Evolutionary conservation across 1,139 yeast species (phyloP), one percentile per base, ranked within the genome.

Genomic region (Hyphopichia burtonii): DNA sequence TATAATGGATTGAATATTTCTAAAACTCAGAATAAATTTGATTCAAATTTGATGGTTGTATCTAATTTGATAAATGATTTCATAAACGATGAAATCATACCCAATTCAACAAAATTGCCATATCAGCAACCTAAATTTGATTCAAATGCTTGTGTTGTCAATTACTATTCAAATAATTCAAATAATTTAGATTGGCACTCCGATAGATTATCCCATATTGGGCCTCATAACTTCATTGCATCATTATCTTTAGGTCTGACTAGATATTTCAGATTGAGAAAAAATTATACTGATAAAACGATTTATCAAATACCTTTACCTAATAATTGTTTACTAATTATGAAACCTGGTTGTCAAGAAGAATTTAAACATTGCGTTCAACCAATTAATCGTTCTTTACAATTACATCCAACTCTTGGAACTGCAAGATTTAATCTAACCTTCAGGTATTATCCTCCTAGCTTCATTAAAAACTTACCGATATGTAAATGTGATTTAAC

Each of bases 271-370:
- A 59, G 88, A 34, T 54, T 84, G 8, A 61, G 80, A 48, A 66
- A 70, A 51, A 61, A 58, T 40, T 70, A 66, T 39, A 14, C 9
- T 11, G 11, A 16, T 17, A 16, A 7, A 17, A 51, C 66, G 0
- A 71, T 74, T 12, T 68, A 68, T 46, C 74, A 84, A 14, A 65
- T 84, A 2, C 82, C 78, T 19, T 54, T 83, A 3, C 84, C 86
- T 0, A 87, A 85, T 56, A 85, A 85, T 51, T 71, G 86, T 10
- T 57, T 86, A 41, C 52, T 85, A 2, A 59, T 86, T 4, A 85
- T 86, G 94, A 81, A 82, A 48, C 85, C 88, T 1, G 88, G 88
- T 1, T 81, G 86, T 47, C 94, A 86, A 55, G 94, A 86, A 49
- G 76, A 76, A 38, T 86, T 64, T 57, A 83, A 80, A 50, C 91